phyloP scores from a whole-genome alignment of 352 stramenopile species.

The Globisporangium recalcitrans region DNA sequence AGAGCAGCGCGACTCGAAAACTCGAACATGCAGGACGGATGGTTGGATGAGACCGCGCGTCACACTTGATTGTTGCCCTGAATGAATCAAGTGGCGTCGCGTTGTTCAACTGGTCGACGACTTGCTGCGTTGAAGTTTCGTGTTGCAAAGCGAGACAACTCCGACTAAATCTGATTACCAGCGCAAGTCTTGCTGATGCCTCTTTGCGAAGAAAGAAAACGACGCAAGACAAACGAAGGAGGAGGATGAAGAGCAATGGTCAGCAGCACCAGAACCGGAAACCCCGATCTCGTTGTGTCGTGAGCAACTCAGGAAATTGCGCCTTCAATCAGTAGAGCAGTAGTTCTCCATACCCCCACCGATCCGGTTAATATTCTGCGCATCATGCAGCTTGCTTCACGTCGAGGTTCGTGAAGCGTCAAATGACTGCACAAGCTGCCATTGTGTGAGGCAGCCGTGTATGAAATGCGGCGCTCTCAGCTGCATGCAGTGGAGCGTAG shows the following conservation, averaged over 20 bases:
- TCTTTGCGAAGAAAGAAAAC: neutral
- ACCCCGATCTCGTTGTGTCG: neutral
- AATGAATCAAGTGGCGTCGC: neutral
- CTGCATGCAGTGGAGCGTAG: neutral
- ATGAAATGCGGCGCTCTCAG: neutral
- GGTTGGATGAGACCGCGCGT: neutral
- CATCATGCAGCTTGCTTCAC: no score
- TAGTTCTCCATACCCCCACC: no score
- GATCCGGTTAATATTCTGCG: no score
- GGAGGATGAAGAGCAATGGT: no score
- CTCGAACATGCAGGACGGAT: neutral
- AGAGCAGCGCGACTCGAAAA: no score
- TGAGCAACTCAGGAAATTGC: neutral
- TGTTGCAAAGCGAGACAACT: neutral
- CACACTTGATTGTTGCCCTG: neutral
- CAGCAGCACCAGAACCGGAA: neutral
- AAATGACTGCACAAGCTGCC: no score
- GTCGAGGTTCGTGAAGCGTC: no score
- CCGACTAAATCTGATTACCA: neutral
- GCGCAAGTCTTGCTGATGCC: no score
- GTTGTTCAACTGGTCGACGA: neutral
- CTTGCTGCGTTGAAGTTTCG: neutral
- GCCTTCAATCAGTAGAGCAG: no score
- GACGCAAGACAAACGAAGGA: no score
- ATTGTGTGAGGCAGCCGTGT: no score